Evolutionary conservation across 306 rosid genomes (phyloP), one percentile per base, ranked within the genome.

Genomic region (Senna tora): DNA sequence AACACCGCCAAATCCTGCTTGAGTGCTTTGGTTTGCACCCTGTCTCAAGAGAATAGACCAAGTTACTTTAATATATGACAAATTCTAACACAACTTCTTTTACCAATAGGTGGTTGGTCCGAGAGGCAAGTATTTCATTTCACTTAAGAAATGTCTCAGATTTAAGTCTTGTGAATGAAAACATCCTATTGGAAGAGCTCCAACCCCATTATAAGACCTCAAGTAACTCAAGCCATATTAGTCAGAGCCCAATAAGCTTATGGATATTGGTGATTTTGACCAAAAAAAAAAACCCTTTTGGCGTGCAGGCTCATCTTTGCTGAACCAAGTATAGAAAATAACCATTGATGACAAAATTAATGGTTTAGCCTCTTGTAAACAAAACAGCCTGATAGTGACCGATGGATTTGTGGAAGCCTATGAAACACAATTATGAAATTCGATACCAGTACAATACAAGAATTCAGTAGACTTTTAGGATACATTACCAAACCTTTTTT

Each of bases 11-110:
- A 79, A 38, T 71, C 92, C 97, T 16, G 86, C 82, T 78, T 87
- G 92, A 20, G 88, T 75, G 78, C 79, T 84, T 80, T 84, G 96
- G 82, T 52, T 77, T 55, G 73, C 7, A 41, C 72, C 82, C 97
- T 88, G 82, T 71, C 38, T 38, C 82, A 75, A 71, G 13, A 65
- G 14, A 43, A 71, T 11, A 14, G 25, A 45, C 9, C 33, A 67
- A 19, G 52, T 68, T 76, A 60, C 50, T 54, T n/a, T 28, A 2
- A 36, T 32, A 56, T 46, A 69, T 16, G 9, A 25, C 58, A 72
- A 21, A 53, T 76, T 62, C 32, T 42, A 46, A 47, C 62, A 67
- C 13, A 52, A 65, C 45, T n/a, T n/a, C n/a, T n/a, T n/a, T n/a
- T n/a, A n/a, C n/a, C n/a, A n/a, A n/a, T n/a, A n/a, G n/a, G n/a